A percentile compares a stretch with the other conserved stretches of the same genome.
These are phyloP conservation scores for Debaryomyces robertsiae DNA, from an alignment of 1,139 yeast species.

Conservation along the genomic window DNA sequence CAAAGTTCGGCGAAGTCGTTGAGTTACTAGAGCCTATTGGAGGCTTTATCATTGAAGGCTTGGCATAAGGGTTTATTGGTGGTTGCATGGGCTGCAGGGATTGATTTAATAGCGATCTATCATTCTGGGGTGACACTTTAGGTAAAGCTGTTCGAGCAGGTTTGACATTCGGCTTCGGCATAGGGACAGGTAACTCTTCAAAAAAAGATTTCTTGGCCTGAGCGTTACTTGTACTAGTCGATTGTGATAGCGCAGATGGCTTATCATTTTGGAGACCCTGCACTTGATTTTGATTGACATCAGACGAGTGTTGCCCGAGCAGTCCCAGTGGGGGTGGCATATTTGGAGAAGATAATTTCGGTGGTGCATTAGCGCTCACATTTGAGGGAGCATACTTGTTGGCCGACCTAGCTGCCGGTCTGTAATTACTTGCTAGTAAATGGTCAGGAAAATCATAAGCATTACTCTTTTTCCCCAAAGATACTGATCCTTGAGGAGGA, in stretches of 20 bases:
- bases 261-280: neutral
- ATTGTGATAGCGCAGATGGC: neutral
- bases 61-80: conserved; percentile 8
- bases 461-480: conserved; percentile 61
- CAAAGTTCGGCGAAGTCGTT: conserved; percentile 7
- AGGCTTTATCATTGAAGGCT: conserved; percentile 1
- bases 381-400: conserved; percentile 25
- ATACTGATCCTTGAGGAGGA: conserved; percentile 37
- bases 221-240: neutral
- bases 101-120: neutral
- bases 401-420: conserved; percentile 36
- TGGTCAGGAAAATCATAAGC: conserved; percentile 80
- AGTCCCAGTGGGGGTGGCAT: neutral
- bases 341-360: conserved; percentile 10
- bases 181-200: conserved; percentile 52
- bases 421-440: conserved; percentile 46
- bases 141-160: conserved; percentile 37
- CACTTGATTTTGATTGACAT: no score
- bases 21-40: conserved; percentile 1
- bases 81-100: conserved; percentile 7
- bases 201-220: conserved; percentile 47
- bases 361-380: conserved; percentile 7
- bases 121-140: conserved; percentile 9
- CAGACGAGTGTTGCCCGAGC: no score
- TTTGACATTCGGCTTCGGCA: conserved; percentile 27